Conservation (phyloP, 2,329 filamentous ascomycete species). For the Aspergillus arachidicola region DNA sequence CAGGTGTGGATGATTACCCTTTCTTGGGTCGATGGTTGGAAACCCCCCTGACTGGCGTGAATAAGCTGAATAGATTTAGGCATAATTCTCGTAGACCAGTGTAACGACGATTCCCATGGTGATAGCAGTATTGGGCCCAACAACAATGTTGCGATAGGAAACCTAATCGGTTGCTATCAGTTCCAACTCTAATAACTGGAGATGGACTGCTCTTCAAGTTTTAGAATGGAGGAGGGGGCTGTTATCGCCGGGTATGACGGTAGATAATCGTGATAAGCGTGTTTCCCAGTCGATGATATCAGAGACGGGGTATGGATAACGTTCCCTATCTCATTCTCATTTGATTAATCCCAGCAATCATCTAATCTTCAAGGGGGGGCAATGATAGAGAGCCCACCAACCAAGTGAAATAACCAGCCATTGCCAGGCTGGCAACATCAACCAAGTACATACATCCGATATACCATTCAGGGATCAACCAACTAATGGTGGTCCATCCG, state of each 20-base stretch:
- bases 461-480: neutral
- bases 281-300: neutral
- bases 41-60: neutral
- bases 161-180: neutral
- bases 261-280: neutral
- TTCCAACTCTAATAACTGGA: neutral
- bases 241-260: neutral
- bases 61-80: neutral
- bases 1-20: neutral
- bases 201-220: neutral
- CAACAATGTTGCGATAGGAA: neutral
- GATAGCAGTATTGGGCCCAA: neutral
- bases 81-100: neutral
- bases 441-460: neutral
- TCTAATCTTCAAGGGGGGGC: neutral
- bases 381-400: neutral
- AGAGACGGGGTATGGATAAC: neutral
- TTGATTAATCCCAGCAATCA: neutral
- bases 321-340: neutral
- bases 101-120: neutral
- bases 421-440: neutral
- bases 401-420: neutral
- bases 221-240: neutral
- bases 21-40: neutral
- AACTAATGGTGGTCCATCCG: neutral